Evolutionary conservation across 768 basidiomycete genomes (phyloP).

Genomic region (Melanogaster broomeanus): DNA sequence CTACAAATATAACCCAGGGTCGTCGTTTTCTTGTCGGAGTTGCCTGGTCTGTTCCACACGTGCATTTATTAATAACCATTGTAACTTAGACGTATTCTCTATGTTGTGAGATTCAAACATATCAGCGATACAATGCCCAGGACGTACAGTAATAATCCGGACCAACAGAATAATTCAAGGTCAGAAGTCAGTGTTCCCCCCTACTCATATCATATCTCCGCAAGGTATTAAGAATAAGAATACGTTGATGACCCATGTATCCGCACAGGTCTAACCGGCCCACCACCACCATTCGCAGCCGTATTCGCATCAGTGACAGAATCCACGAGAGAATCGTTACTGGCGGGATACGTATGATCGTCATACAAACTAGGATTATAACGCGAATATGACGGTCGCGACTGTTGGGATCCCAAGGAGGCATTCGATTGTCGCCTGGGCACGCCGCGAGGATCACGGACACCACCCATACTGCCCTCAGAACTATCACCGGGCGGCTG

Average conservation of each 20-base stretch:
- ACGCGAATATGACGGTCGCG: constrained; percentile 15
- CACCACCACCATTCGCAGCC: constrained; percentile 21
- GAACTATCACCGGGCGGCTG: constrained; percentile 7
- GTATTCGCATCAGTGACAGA: constrained; percentile 26
- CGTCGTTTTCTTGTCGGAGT: too few relatives aligned
- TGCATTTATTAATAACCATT: too few relatives aligned
- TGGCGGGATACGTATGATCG: constrained; percentile 25
- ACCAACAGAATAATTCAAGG: too few relatives aligned
- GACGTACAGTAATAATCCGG: too few relatives aligned
- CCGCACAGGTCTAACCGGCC: constrained; percentile 20
- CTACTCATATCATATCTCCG: constrained; percentile 17
- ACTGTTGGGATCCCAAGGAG: constrained; percentile 21
- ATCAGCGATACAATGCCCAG: too few relatives aligned
- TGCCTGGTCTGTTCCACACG: too few relatives aligned
- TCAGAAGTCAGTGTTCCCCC: too few relatives aligned
- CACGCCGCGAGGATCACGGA: constrained; percentile 6
- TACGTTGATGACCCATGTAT: constrained; percentile 19
- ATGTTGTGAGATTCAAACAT: too few relatives aligned
- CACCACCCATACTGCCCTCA: constrained; percentile 6
- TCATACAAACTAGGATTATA: constrained; percentile 27
- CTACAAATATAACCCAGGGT: too few relatives aligned
- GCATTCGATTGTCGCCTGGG: constrained; percentile 25
- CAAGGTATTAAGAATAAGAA: constrained; percentile 15
- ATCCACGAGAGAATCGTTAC: constrained; percentile 29
- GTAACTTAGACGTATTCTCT: too few relatives aligned